These are phyloP conservation scores for Verticillium isaacii DNA, from an alignment of 2,329 filamentous ascomycete species.

Conservation along the genomic window DNA sequence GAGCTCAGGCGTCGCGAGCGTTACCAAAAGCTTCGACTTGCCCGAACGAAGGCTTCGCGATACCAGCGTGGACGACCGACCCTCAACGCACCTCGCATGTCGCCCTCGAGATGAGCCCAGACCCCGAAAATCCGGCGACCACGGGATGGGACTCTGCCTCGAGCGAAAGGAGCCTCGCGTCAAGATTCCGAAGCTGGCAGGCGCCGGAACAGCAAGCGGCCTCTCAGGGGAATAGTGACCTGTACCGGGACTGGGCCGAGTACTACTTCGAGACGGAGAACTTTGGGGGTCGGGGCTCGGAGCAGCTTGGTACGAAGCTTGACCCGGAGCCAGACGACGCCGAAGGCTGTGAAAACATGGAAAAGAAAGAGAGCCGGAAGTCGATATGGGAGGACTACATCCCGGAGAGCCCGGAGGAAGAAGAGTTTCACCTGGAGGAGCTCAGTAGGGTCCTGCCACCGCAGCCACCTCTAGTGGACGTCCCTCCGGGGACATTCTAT, in stretches of 20 bases:
- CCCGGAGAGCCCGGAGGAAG: neutral
- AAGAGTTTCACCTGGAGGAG: neutral
- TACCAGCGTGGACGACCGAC: neutral
- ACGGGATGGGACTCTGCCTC: neutral
- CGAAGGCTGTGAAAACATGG: neutral
- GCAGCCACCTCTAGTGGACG: neutral
- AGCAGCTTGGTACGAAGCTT: neutral
- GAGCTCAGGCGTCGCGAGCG: no score
- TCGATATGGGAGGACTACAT: neutral
- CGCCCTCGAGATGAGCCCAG: neutral
- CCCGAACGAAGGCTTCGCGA: no score
- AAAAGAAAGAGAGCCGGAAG: neutral
- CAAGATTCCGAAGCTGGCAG: neutral
- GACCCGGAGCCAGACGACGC: neutral
- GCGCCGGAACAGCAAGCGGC: neutral
- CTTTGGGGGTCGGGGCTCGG: neutral
- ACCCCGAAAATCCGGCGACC: neutral
- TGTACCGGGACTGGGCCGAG: conserved; percentile 15
- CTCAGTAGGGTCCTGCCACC: neutral
- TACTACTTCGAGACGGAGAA: conserved; percentile 14
- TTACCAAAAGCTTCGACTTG: no score
- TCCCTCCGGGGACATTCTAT: neutral
- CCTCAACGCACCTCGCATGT: neutral
- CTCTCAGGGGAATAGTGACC: conserved; percentile 3
- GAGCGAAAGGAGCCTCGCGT: neutral